Conservation (phyloP, 2,329 filamentous ascomycete species). For the Pseudocercospora ulei region DNA sequence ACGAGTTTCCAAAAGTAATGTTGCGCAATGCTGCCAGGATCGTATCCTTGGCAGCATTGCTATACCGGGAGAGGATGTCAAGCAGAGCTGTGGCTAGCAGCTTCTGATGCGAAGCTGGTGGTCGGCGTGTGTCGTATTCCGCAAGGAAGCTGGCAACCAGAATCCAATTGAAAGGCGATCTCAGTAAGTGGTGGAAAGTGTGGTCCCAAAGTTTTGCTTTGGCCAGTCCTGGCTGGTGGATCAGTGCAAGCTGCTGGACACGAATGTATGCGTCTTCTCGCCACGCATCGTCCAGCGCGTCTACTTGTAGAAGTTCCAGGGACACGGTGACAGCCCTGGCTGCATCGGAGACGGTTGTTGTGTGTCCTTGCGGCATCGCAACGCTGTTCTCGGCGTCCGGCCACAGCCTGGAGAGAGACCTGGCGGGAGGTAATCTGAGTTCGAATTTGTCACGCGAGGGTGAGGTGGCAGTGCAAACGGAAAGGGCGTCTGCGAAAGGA, state of each 20-base stretch:
- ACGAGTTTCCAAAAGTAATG: slow-evolving; percentile 14
- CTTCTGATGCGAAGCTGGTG: slow-evolving; percentile 16
- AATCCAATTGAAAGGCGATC: slow-evolving; percentile 9
- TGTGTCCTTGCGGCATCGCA: slow-evolving; percentile 37
- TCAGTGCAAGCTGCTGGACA: slow-evolving; percentile 16
- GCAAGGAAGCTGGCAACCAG: slow-evolving; percentile 17
- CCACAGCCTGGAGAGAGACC: slow-evolving; percentile 35
- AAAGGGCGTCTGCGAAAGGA: slow-evolving; percentile 39
- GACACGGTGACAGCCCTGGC: slow-evolving; percentile 24
- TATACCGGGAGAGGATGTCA: slow-evolving; percentile 9
- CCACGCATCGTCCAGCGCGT: slow-evolving; percentile 21
- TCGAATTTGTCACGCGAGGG: slow-evolving; percentile 22
- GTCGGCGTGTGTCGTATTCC: slow-evolving; percentile 6
- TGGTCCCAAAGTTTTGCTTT: slow-evolving; percentile 22
- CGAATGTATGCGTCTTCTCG: slow-evolving; percentile 20
- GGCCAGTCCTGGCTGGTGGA: slow-evolving; percentile 16
- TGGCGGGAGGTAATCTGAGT: slow-evolving; percentile 36
- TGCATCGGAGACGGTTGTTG: slow-evolving; percentile 24
- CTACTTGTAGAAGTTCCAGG: slow-evolving; percentile 24
- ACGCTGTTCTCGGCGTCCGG: slow-evolving; percentile 36
- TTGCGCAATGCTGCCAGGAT: slow-evolving; percentile 18
- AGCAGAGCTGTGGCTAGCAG: slow-evolving; percentile 19
- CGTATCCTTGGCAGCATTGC: slow-evolving; percentile 11
- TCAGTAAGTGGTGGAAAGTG: slow-evolving; percentile 17
- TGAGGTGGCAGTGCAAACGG: slow-evolving; percentile 35